Evolutionary conservation across 2,329 filamentous ascomycete species (phyloP), one percentile per base, ranked within the genome.

Genomic region (Alternaria brassicae): DNA sequence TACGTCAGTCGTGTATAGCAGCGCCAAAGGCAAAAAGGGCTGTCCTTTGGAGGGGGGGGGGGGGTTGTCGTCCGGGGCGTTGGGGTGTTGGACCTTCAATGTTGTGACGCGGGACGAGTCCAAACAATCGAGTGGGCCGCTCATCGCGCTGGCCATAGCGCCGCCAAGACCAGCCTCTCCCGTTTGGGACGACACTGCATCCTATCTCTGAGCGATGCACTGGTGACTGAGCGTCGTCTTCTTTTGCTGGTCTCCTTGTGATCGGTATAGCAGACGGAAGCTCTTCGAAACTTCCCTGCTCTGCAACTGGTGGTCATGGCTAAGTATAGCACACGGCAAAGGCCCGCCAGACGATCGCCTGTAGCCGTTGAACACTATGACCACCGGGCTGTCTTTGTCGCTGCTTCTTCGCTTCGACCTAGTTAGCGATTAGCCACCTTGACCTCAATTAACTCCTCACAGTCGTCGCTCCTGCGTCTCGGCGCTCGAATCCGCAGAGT

Each of bases 121-220:
- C 62, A 68, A 69, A 69, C 65, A 68, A 66, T 66, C 59, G 53
- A 57, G 63, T 54, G 56, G 61, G 56, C 59, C 51, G 49, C 39
- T n/a, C 42, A 52, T 52, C 65, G 56, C 62, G 61, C 53, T 57
- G 61, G 63, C 60, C 55, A 57, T 56, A 65, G 68, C 65, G 44
- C 55, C 21, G 53, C 61, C 61, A 60, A 62, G 54, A 27, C 34
- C 37, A 12, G 25, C 53, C 34, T 56, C 40, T 51, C 57, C 57
- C 30, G 41, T 51, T 60, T 36, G 27, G 48, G 56, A 39, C 23
- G 45, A 47, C 34, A 42, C 19, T 47, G 19, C 57, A 52, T 40
- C 40, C 13, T 45, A 17, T n/a, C 21, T 27, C 44, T 25, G 28
- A 7, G 15, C 19, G 53, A 32, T 41, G 42, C 9, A 37, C 6